phyloP scores from a whole-genome alignment of 1,284 basidiomycete species.

The Ceratobasidium sp. region DNA sequence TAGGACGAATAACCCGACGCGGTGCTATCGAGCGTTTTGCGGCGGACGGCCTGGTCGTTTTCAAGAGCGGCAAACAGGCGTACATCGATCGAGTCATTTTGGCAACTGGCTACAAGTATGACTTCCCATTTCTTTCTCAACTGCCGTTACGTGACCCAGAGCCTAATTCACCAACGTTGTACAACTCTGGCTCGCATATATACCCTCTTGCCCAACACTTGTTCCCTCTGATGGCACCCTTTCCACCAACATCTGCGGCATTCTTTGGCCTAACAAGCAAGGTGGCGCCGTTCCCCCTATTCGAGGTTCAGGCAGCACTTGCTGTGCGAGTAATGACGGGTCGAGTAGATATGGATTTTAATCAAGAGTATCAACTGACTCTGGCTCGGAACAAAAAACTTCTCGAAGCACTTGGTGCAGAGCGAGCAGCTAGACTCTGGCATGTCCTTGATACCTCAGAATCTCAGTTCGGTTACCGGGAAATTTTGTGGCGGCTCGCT shows the following conservation, averaged over 20 bases:
- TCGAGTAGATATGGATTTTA: conserved; percentile 10
- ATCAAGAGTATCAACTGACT: not conserved
- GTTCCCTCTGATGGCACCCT: conserved; percentile 62
- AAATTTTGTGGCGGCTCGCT: conserved; percentile 12
- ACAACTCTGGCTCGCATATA: conserved; percentile 70
- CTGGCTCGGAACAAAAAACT: conserved; percentile 13
- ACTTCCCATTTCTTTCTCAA: conserved; percentile 45
- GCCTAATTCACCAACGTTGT: conserved; percentile 59
- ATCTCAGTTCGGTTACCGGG: conserved; percentile 21
- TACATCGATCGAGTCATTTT: conserved; percentile 69
- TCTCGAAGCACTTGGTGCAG: not conserved
- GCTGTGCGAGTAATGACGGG: conserved; percentile 17
- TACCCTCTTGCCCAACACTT: conserved; percentile 69
- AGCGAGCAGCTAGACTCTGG: conserved; percentile 9
- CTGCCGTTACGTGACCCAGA: conserved; percentile 13
- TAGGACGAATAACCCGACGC: conserved; percentile 10
- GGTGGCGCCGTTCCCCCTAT: conserved; percentile 70
- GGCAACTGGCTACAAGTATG: conserved; percentile 76
- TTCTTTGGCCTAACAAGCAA: conserved; percentile 70
- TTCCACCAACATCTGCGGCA: conserved; percentile 64
- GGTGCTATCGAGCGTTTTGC: conserved; percentile 25
- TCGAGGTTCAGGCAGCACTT: conserved; percentile 68
- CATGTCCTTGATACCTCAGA: conserved; percentile 13
- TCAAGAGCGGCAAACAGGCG: conserved; percentile 23
- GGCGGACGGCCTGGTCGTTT: conserved; percentile 26